These are phyloP conservation scores for Aegilops longissima DNA, from an alignment of 176 grass and related monocot species.

Conservation along the genomic window DNA sequence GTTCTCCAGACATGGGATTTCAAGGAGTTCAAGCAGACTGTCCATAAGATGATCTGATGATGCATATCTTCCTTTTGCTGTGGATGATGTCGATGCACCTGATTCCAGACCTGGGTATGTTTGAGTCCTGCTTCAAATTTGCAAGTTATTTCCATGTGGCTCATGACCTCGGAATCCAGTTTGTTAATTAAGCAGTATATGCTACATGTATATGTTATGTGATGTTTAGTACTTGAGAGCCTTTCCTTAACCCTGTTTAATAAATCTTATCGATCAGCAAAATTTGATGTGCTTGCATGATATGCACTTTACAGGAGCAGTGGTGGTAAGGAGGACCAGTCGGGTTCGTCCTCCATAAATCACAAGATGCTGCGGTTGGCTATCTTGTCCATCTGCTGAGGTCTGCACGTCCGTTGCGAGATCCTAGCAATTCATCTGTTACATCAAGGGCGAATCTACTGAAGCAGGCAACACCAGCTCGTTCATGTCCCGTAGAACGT, in stretches of 20 bases:
- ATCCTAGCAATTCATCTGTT: slow-evolving; percentile 63
- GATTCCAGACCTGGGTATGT: slow-evolving; percentile 87
- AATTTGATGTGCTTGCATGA: slow-evolving; percentile 2
- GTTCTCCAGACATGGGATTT: slow-evolving; percentile 71
- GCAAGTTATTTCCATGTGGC: not conserved
- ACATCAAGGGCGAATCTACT: slow-evolving; percentile 58
- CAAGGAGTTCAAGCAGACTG: slow-evolving; percentile 87
- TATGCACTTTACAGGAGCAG: slow-evolving; percentile 61
- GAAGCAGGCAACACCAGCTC: slow-evolving; percentile 57
- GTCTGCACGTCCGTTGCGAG: slow-evolving; percentile 64
- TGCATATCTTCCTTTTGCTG: slow-evolving; percentile 87
- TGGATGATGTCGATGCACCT: slow-evolving; percentile 92
- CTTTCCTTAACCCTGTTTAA: not conserved
- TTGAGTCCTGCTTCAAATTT: slow-evolving; percentile 8
- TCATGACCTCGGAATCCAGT: not conserved
- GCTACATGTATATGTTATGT: not conserved
- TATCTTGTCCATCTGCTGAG: slow-evolving; percentile 78
- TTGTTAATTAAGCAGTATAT: slow-evolving; percentile 16
- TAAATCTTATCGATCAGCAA: not conserved
- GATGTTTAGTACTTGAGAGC: not conserved
- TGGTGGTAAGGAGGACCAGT: slow-evolving; percentile 65
- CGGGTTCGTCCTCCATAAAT: slow-evolving; percentile 71
- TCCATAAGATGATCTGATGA: slow-evolving; percentile 87
- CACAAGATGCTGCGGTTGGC: slow-evolving; percentile 83
- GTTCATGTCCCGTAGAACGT: slow-evolving; percentile 69